Evolutionary conservation across 768 basidiomycete genomes (phyloP), one percentile per base, ranked within the genome.

Genomic region (Mycena belliarum): DNA sequence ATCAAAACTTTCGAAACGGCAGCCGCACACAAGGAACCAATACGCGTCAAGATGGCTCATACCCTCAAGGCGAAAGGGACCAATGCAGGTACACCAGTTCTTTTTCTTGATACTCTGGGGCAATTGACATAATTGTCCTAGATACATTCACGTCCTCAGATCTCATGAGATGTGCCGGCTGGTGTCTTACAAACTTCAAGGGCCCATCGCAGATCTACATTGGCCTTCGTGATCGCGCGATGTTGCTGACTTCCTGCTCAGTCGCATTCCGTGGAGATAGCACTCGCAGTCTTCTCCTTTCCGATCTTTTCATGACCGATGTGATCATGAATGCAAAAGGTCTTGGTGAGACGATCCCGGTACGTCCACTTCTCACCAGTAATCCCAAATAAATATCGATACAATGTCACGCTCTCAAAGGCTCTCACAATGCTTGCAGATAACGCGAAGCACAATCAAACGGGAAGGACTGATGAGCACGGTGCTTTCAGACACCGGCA

Each of bases 401-500:
- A n/a, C n/a, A n/a, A n/a, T n/a, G n/a, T n/a, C n/a, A n/a, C n/a
- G n/a, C n/a, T n/a, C n/a, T n/a, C n/a, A n/a, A n/a, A 55, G 73
- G 69, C 70, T 2, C 64, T 74, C 6, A 63, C 57, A 3, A 52
- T 70, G 2, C 47, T 72, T 1, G 61, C 69, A 4, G 63, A 74
- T 51, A 66, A 73, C 52, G 66, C 66, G 15, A 75, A 75, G 56
- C 62, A 67, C 41, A 76, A 75, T 59, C 61, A 66, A 6, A 59
- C 52, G 15, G 74, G 73, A 6, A 63, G 65, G 2, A 53, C 71
- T 21, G 72, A 77, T 40, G 69, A 74, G 44, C 71, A 73, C 49
- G 69, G 65, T 11, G 64, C 66, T 2, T 55, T 76, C 35, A 50
- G 66, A 0, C 74, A 75, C 43, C 54, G 52, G 0, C 26, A 66